Base-by-base conservation (phyloP, 2,329 filamentous ascomycete genomes). In the Boeremia lycopersici region DNA sequence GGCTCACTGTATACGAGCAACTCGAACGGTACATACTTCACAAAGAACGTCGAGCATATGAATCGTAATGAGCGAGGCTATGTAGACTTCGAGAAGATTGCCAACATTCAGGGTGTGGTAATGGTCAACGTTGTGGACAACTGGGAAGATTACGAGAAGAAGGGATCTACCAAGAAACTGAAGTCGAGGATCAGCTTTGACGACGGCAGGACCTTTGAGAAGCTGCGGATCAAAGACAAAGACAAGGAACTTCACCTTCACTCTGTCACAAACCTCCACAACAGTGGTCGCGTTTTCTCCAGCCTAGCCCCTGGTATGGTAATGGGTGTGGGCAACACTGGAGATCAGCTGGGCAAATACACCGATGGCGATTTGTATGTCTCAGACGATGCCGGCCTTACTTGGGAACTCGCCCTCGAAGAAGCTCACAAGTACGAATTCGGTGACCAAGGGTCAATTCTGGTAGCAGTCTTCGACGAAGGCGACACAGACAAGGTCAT, bases 1-100 rank as follows among this genome's bases (percentile, higher is more conserved):
- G 96, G 95, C 30, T 87, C 89, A 10, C 81, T 99, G 52, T 93
- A 97, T 69, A 96, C 92, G 6, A 98, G 93, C 72, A 99, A 99
- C 73, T 98, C 93, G 29, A 96, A 98, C 71, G 95, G 95, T 57
- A 97, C 92, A 2, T 97, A 93, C 75, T 99, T 98, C 73, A 95
- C 90, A 2, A 87, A 89, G 68, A 98, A 96, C 67, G 84, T 93
- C 51, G 90, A 96, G 55, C 89, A 97, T 73, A 97, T 93, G 30
- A 98, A 99, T 74, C 89, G 93, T 66, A 89, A 93, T 67, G 65
- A 73, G 9, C 77, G 78, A 26, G 92, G 91, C 2, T 84, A 87
- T 53, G 93, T 99, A 45, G 95, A 99, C 74, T 99, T 98, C 67
- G 95, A 99, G 73, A 96, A 96, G 76, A 87, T 99, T 47, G 84